Base-by-base conservation (phyloP, 106 monocot genomes). In the Acorus calamus region DNA sequence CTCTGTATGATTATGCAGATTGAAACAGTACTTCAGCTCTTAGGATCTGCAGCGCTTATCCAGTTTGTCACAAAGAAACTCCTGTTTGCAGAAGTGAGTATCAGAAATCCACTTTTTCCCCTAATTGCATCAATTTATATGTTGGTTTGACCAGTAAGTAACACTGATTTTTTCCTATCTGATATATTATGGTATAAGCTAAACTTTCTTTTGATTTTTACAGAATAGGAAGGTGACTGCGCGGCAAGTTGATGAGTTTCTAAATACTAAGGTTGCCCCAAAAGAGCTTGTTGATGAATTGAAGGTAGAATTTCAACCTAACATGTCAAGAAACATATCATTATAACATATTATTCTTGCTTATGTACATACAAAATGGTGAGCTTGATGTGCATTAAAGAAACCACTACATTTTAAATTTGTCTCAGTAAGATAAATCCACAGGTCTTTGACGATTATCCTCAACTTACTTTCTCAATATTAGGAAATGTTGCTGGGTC, bases 251-350 rank as follows among this genome's bases (percentile, higher is more conserved):
- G 81, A 84, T 59, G 90, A 94, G 64, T 90, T 89, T 69, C 82
- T 94, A 49, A 90, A 76, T 72, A 94, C 81, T 3, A 90, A 89
- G 68, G 82, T 94, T 71, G 90, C 94, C 71, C 90, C 94, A 13
- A 79, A 87, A 72, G 94, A 94, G 64, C 84, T 94, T 74, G 80
- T 67, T 79, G 84, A 80, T 64, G 94, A 94, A 61, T 82, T 94
- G 66, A 90, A 94, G 87, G 94, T 94, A 81, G 14, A 50, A 28
- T 28, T 28, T 28, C 8, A 4, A 4, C 11, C 44, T 43, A 59
- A 59, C 42, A 7, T 42, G 59, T 42, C 28, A 41, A 6, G 59
- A 56, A 11, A 12, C 11, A 2, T 5, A 13, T 5, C 3, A n/a
- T 5, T 8, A 14, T 4, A 2, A 5, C 28, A 4, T 56, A n/a